Conservation (phyloP, 352 stramenopile species). For the Phytophthora parvispora region DNA sequence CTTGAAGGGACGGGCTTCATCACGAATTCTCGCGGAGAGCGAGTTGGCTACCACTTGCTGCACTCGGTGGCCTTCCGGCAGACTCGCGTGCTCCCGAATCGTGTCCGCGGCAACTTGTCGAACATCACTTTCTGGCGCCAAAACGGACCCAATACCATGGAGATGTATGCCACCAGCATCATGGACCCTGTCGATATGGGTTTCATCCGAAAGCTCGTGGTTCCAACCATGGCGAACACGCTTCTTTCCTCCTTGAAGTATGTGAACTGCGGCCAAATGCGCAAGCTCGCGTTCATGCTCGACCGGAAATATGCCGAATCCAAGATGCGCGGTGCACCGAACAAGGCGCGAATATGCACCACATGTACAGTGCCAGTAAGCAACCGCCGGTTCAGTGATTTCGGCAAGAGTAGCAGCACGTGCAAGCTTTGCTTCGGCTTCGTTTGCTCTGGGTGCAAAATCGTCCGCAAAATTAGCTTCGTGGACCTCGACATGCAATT, state of each 20-base stretch:
- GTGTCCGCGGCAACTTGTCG: background rate
- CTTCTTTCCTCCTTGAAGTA: background rate
- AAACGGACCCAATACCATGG: background rate
- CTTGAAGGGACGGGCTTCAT: background rate
- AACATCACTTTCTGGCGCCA: background rate
- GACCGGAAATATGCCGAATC: background rate
- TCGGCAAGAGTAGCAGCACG: background rate
- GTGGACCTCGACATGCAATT: background rate
- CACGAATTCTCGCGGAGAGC: background rate
- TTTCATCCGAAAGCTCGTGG: background rate
- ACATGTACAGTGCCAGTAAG: background rate
- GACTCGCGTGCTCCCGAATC: background rate
- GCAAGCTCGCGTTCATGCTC: background rate
- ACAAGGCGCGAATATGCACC: background rate
- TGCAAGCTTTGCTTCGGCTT: background rate
- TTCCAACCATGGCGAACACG: background rate
- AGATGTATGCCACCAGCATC: background rate
- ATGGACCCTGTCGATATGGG: background rate
- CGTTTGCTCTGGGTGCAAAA: background rate
- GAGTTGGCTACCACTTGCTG: background rate
- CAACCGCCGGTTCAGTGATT: background rate
- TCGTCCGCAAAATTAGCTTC: background rate
- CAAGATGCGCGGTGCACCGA: background rate
- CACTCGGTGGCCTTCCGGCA: background rate
- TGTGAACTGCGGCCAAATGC: background rate